Base-by-base conservation (phyloP, 306 rosid genomes). In the Neltuma alba region DNA sequence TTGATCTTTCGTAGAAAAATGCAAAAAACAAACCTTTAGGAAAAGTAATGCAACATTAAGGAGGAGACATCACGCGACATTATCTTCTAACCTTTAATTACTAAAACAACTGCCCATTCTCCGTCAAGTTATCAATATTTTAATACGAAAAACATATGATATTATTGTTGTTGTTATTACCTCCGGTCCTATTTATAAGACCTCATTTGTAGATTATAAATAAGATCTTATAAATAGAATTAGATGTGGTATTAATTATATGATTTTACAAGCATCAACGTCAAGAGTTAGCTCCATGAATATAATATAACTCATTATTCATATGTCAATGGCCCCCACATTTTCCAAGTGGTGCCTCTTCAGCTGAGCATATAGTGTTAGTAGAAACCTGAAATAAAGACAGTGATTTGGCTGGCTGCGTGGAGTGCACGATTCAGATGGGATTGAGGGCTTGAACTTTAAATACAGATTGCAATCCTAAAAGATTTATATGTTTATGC, bases 341-440 rank as follows among this genome's bases (percentile, higher is more conserved):
- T 78, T 84, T 87, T 89, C 84, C 72, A 78, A 58, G 69, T 18
- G 80, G 74, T 73, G 85, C 86, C 80, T 75, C 82, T 70, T 78
- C 50, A 45, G 79, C 67, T 79, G 42, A 83, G 66, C 76, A 86
- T 72, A 20, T 52, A 7, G 58, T 52, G 7, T n/a, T 6, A 81
- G 62, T 21, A 55, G 62, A 31, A 23, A 23, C 31, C 13, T 83
- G 81, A 48, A 57, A 58, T 57, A 72, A 78, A 70, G 77, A 76
- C 30, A 62, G 85, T 88, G 78, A 90, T 90, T 80, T 25, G 63
- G 96, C 82, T 91, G 92, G 92, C 81, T 81, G 83, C 47, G 76
- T 78, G 86, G 93, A 82, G 75, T 75, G 80, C 92, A 89, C 7
- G 81, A 81, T 81, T 83, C 48, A 76, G 62, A 38, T 75, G 83